phyloP scores from a whole-genome alignment of 768 basidiomycete species.

The Tricholoma bakamatsutake region DNA sequence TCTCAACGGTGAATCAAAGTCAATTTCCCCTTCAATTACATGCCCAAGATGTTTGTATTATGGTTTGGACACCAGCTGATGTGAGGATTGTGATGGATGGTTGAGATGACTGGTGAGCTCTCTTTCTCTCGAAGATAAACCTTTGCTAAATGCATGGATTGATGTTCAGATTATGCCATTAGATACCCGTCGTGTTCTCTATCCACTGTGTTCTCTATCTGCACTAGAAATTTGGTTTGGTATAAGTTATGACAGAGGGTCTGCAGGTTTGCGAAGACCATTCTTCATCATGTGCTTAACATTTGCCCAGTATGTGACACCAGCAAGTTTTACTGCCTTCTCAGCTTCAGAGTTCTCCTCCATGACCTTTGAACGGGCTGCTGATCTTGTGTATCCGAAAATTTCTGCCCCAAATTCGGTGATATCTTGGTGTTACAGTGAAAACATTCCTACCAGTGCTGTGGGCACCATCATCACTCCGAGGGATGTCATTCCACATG shows the following conservation, averaged over 20 bases:
- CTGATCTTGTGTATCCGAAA: constrained; percentile 1
- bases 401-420: constrained; percentile 1
- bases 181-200: constrained; percentile 2
- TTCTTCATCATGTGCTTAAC: background rate
- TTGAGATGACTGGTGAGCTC: no score
- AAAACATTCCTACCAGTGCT: background rate
- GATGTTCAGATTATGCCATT: constrained; percentile 2
- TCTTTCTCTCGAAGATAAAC: no score
- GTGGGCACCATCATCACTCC: constrained; percentile 2
- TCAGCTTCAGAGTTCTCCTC: constrained; percentile 1
- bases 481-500: constrained; percentile 1
- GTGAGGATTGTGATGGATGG: no score
- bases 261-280: background rate
- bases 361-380: constrained; percentile 1
- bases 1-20: no score
- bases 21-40: no score
- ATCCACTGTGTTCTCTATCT: background rate
- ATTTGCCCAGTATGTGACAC: background rate
- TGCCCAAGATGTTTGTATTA: no score
- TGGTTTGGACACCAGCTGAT: no score
- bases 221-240: no score
- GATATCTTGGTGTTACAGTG: background rate
- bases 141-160: no score
- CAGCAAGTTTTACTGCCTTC: background rate
- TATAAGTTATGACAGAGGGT: no score